These are phyloP conservation scores for Fagopyrum tataricum DNA, from an alignment of 148 eudicot genomes.

Conservation along the genomic window DNA sequence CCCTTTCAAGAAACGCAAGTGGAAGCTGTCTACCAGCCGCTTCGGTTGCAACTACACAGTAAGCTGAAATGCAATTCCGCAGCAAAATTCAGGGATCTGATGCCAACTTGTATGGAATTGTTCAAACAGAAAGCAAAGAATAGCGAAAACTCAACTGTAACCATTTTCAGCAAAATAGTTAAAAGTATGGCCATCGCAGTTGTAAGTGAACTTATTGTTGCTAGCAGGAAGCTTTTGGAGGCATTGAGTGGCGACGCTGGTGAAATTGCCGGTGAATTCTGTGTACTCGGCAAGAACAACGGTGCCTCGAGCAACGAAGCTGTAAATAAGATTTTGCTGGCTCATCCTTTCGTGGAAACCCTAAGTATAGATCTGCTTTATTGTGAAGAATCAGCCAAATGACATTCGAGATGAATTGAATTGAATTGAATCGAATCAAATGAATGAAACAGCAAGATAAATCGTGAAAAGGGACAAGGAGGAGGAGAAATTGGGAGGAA, in stretches of 20 bases:
- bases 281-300: constrained; percentile 16
- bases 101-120: background rate
- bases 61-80: constrained; percentile 12
- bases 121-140: background rate
- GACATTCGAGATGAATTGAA: background rate
- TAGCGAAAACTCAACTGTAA: constrained; percentile 4
- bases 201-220: constrained; percentile 16
- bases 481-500: background rate
- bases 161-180: constrained; percentile 3
- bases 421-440: no score
- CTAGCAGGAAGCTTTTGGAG: constrained; percentile 13
- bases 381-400: background rate
- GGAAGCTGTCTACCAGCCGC: constrained; percentile 17
- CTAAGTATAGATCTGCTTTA: background rate
- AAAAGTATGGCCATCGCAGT: constrained; percentile 14
- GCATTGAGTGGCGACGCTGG: constrained; percentile 9
- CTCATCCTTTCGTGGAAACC: background rate
- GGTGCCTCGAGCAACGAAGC: constrained; percentile 14
- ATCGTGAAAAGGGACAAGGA: background rate
- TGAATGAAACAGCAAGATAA: background rate
- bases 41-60: constrained; percentile 18
- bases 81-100: background rate
- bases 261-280: constrained; percentile 15
- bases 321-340: constrained; percentile 12
- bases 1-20: constrained; percentile 22